These are phyloP conservation scores for Arthrobotrys conoides DNA, from an alignment of 2,329 filamentous ascomycete genomes.

Conservation along the genomic window DNA sequence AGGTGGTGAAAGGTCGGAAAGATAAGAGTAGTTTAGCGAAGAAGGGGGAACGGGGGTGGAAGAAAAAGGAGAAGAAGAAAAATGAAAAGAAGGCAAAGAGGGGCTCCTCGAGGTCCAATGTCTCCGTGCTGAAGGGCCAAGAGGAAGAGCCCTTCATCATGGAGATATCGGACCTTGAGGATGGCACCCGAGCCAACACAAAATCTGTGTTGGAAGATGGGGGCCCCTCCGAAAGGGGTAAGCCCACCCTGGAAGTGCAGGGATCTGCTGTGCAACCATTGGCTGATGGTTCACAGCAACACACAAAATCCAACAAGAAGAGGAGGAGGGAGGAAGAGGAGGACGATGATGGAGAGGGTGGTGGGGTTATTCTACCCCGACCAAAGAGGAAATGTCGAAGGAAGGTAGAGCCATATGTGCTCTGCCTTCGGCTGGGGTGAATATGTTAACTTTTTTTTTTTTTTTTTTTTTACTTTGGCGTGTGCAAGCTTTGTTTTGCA, in stretches of 20 bases:
- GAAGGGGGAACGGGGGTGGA: background rate
- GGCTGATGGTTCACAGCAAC: background rate
- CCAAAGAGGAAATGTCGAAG: no score
- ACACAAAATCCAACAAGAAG: conserved; percentile 21
- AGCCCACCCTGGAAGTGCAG: background rate
- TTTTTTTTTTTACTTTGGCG: no score
- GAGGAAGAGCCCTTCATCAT: background rate
- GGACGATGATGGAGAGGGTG: background rate
- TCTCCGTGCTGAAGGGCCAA: background rate
- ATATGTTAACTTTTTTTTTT: no score
- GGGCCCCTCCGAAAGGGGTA: conserved; percentile 2
- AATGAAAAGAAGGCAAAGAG: background rate
- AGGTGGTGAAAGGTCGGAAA: no score
- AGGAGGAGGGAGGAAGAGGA: background rate
- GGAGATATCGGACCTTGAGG: conserved; percentile 19
- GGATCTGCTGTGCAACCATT: conserved; percentile 17
- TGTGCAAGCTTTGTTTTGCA: no score
- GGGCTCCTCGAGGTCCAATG: background rate
- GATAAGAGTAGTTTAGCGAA: background rate
- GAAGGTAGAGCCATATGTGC: no score
- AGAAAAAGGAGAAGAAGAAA: background rate
- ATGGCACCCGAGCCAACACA: background rate
- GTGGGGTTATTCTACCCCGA: no score
- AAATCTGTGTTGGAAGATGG: background rate
- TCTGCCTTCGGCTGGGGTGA: no score